These are phyloP conservation scores for Epichloe coenophiala DNA, from an alignment of 2,329 filamentous ascomycete genomes.

Conservation along the genomic window DNA sequence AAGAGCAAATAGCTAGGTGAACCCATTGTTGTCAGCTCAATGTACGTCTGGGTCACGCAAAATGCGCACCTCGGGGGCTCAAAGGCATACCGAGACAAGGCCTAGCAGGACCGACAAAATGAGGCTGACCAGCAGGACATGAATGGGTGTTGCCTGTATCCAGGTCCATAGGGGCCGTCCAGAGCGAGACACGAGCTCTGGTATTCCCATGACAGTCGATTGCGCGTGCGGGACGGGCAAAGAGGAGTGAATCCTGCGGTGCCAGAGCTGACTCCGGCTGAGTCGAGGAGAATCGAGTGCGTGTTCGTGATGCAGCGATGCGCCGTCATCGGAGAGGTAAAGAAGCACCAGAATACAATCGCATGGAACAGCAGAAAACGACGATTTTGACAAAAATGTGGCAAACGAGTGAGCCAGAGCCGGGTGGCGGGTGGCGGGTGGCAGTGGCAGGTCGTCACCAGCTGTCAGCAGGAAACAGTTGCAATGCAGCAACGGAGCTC, in stretches of 20 bases:
- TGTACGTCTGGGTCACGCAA: no score
- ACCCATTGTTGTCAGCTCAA: constrained; percentile 5
- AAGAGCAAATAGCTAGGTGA: constrained; percentile 40
- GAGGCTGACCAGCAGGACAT: constrained; percentile 24
- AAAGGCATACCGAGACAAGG: constrained; percentile 23
- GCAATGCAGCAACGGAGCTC: background rate
- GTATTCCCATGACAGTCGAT: constrained; percentile 8
- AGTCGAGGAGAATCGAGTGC: background rate
- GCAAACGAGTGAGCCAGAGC: background rate
- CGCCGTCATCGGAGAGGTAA: background rate
- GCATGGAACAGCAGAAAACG: background rate
- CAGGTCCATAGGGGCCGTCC: constrained; percentile 22
- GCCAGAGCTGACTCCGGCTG: background rate
- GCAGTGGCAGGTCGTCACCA: background rate
- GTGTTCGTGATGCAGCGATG: background rate
- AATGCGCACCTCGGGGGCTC: no score
- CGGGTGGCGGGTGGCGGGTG: background rate
- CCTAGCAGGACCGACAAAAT: constrained; percentile 19
- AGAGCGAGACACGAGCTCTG: constrained; percentile 20
- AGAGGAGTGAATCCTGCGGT: background rate
- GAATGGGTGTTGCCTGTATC: constrained; percentile 24
- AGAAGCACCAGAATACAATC: background rate
- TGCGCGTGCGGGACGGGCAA: background rate
- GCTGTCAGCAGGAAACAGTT: background rate
- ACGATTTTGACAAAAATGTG: background rate